Evolutionary conservation across 164 flowering plant genomes (phyloP).

Genomic region (Berberis thunbergii): DNA sequence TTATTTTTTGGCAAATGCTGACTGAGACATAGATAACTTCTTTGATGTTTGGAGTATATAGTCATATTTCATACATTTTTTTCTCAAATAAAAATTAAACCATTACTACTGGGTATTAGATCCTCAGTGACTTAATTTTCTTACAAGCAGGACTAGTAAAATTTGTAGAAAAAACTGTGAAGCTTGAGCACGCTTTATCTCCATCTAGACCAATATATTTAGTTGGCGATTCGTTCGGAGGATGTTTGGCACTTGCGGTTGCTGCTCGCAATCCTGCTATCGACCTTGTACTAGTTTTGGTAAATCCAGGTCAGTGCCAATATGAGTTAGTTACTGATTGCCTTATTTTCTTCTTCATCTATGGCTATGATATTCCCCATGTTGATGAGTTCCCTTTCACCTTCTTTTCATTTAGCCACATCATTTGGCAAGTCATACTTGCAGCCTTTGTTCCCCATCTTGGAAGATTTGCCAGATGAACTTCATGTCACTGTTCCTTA

Average conservation of each 20-base stretch:
- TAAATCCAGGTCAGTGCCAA: conserved; percentile 63
- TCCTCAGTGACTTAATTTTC: neutral
- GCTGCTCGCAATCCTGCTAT: conserved; percentile 81
- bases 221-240: conserved; percentile 92
- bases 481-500: conserved; percentile 53
- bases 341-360: neutral
- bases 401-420: conserved; percentile 39
- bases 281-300: conserved; percentile 61
- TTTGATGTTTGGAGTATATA: neutral
- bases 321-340: neutral
- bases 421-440: conserved; percentile 68
- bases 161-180: conserved; percentile 54
- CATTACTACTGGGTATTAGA: neutral
- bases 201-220: conserved; percentile 81
- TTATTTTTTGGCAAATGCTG: no score
- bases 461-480: conserved; percentile 57
- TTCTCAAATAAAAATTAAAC: neutral
- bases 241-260: conserved; percentile 82
- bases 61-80: neutral
- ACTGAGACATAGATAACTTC: neutral
- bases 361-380: neutral
- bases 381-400: neutral
- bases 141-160: conserved; percentile 43
- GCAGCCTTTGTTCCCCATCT: conserved; percentile 60
- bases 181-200: conserved; percentile 40